Evolutionary conservation across 2,329 filamentous ascomycete species (phyloP).

Genomic region (Hymenoscyphus infarciens): DNA sequence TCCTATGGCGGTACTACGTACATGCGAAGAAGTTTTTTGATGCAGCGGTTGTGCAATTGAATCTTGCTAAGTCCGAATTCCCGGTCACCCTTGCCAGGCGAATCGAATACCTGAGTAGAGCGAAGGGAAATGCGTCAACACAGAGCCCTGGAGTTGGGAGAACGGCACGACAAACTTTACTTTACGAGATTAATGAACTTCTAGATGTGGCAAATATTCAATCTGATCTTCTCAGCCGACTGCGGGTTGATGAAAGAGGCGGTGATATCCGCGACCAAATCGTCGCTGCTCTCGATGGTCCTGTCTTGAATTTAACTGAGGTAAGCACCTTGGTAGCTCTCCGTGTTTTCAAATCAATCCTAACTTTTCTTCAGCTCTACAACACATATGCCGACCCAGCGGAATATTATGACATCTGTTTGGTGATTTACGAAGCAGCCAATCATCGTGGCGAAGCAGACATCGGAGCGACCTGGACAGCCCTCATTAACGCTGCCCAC

Average conservation of each 20-base stretch:
- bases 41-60: slow-evolving; percentile 80
- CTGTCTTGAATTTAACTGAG: slow-evolving; percentile 70
- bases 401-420: slow-evolving; percentile 88
- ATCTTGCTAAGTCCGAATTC: slow-evolving; percentile 82
- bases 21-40: slow-evolving; percentile 80
- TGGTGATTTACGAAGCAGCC: slow-evolving; percentile 87
- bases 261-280: slow-evolving; percentile 62
- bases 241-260: slow-evolving; percentile 67
- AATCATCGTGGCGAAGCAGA: slow-evolving; percentile 86
- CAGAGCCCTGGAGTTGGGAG: slow-evolving; percentile 72
- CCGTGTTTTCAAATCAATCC: slow-evolving; percentile 12
- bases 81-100: slow-evolving; percentile 74
- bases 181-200: slow-evolving; percentile 79
- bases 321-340: slow-evolving; percentile 48
- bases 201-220: slow-evolving; percentile 94
- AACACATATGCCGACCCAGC: slow-evolving; percentile 88
- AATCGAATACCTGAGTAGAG: slow-evolving; percentile 84
- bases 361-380: slow-evolving; percentile 61
- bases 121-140: slow-evolving; percentile 88
- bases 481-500: slow-evolving; percentile 72
- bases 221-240: slow-evolving; percentile 78
- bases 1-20: slow-evolving; percentile 90
- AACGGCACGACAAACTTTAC: slow-evolving; percentile 77
- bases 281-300: slow-evolving; percentile 67
- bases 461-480: slow-evolving; percentile 80